Conservation (phyloP, 2,329 filamentous ascomycete genomes). For the Clarireedia sp. region DNA sequence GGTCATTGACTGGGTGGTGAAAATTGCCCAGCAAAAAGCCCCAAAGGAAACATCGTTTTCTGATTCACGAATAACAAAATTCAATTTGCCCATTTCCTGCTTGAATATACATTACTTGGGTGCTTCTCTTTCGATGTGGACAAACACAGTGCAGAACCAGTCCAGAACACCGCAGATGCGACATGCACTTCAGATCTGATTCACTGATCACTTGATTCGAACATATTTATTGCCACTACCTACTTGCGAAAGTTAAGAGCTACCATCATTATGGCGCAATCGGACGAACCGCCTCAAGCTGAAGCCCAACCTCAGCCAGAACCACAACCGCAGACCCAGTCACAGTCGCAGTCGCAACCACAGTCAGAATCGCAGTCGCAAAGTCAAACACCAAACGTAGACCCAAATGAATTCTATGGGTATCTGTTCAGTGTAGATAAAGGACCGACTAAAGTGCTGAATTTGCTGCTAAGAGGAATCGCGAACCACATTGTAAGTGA, state of each 20-base stretch:
- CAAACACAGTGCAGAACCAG: neutral
- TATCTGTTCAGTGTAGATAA: slow-evolving; percentile 64
- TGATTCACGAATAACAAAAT: neutral
- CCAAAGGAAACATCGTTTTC: neutral
- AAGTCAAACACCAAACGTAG: slow-evolving; percentile 18
- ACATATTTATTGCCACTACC: no score
- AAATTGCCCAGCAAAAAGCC: neutral
- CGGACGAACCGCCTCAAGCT: neutral
- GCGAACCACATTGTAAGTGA: slow-evolving; percentile 60
- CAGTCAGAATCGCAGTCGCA: neutral
- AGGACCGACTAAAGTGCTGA: slow-evolving; percentile 56
- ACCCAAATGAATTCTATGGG: slow-evolving; percentile 41
- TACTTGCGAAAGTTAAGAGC: no score
- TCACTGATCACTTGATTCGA: no score
- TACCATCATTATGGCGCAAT: neutral
- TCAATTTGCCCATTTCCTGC: neutral
- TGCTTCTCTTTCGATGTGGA: slow-evolving; percentile 3
- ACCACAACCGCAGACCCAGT: no score
- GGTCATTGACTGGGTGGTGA: slow-evolving; percentile 5
- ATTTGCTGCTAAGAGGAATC: slow-evolving; percentile 61
- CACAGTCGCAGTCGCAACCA: no score
- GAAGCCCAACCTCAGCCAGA: neutral
- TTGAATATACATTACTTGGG: neutral
- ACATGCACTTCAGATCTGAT: no score
- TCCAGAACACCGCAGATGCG: no score